These are phyloP conservation scores for Mortierella sp. DNA, from an alignment of 371 early-diverging fungal genomes.

Conservation along the genomic window DNA sequence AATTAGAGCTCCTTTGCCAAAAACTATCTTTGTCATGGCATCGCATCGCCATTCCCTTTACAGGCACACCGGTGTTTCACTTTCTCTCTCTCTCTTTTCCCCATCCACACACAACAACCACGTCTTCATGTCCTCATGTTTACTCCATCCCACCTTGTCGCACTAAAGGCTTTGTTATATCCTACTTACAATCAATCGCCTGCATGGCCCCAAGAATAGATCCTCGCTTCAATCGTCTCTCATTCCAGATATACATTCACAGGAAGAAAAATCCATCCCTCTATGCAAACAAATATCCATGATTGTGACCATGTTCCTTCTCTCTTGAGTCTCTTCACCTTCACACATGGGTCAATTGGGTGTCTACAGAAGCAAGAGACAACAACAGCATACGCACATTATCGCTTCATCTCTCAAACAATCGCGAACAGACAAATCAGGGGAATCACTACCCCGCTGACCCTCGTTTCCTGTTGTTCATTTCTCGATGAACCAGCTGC, in stretches of 20 bases:
- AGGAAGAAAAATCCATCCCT: no score
- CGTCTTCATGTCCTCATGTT: not conserved
- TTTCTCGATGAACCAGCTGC: no score
- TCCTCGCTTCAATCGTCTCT: no score
- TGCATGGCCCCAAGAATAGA: not conserved
- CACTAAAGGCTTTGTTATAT: no score
- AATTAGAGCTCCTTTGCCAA: no score
- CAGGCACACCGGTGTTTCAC: conserved; percentile 8
- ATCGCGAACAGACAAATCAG: not conserved
- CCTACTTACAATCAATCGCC: no score
- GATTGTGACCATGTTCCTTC: not conserved
- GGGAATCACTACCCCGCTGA: not conserved
- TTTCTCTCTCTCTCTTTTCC: not conserved
- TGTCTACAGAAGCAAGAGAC: not conserved
- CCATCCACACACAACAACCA: no score
- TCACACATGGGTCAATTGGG: not conserved
- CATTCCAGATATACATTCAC: no score
- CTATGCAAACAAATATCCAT: not conserved
- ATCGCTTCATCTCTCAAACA: not conserved
- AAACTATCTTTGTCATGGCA: conserved; percentile 4
- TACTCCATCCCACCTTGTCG: not conserved
- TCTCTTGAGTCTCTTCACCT: not conserved
- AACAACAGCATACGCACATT: no score
- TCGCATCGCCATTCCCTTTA: not conserved
- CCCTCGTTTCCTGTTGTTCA: not conserved